Percentiles rank a stretch among this genome's conserved stretches.
Evolutionary conservation across 805 yeast genomes (phyloP).

Genomic region (Candida maris): DNA sequence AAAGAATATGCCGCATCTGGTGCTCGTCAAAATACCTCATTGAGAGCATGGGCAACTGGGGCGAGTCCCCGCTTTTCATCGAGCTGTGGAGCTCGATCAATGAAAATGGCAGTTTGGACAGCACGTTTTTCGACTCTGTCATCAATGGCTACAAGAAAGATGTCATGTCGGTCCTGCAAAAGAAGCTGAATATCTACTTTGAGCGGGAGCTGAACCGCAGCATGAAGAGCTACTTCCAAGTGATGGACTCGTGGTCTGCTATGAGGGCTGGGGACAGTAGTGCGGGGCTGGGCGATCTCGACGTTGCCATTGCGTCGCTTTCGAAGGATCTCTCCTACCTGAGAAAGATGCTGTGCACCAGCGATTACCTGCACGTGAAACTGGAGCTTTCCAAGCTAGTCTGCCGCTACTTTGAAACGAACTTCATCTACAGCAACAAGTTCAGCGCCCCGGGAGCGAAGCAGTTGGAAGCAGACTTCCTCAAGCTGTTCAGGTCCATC

Average conservation of each 20-base stretch:
- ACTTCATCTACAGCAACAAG: slow-evolving; percentile 35
- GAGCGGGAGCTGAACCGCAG: slow-evolving; percentile 34
- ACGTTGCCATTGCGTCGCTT: slow-evolving; percentile 24
- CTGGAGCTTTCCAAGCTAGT: slow-evolving; percentile 26
- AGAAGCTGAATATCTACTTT: slow-evolving; percentile 29
- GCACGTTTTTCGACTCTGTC: slow-evolving; percentile 43
- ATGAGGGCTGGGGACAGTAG: slow-evolving; percentile 2
- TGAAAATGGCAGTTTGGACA: slow-evolving; percentile 19
- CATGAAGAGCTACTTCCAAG: slow-evolving; percentile 35
- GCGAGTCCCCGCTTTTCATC: slow-evolving; percentile 39
- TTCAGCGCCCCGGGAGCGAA: slow-evolving; percentile 34
- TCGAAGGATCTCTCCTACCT: slow-evolving; percentile 29
- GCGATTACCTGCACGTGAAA: slow-evolving; percentile 29
- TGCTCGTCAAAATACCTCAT: slow-evolving; percentile 35
- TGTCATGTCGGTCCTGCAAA: slow-evolving; percentile 28
- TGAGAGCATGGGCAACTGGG: slow-evolving; percentile 40
- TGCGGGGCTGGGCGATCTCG: slow-evolving; percentile 24
- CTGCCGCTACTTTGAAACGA: slow-evolving; percentile 35
- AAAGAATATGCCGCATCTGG: slow-evolving; percentile 39
- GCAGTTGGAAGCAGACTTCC: slow-evolving; percentile 33
- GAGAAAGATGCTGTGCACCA: slow-evolving; percentile 26
- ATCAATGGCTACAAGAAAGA: slow-evolving; percentile 34
- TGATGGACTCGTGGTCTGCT: slow-evolving; percentile 28
- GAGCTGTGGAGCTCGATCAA: slow-evolving; percentile 38
- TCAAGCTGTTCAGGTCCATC: slow-evolving; percentile 28